Percentiles rank a stretch among this genome's conserved stretches.
Conservation (phyloP, 2,329 filamentous ascomycete genomes). For the Ophiostoma novo-ulmi region DNA sequence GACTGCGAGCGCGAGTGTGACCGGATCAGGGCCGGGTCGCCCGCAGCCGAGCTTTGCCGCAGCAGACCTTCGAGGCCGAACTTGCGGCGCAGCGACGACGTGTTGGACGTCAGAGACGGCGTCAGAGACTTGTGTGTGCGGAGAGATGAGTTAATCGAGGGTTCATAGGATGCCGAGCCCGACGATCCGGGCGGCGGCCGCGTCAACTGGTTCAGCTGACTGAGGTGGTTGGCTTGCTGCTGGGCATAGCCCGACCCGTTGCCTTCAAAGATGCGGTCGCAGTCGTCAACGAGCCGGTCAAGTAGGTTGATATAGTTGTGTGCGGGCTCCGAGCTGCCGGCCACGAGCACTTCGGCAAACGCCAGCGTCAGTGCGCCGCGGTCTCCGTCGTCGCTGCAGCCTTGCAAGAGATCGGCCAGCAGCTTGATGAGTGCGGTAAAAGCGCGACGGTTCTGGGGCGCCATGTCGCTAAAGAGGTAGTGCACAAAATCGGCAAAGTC, state of each 20-base stretch:
- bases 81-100: conserved; percentile 76
- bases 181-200: not conserved
- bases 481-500: conserved; percentile 69
- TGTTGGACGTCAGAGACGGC: conserved; percentile 77
- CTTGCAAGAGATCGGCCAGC: conserved; percentile 79
- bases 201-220: not conserved
- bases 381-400: conserved; percentile 86
- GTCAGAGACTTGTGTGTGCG: conserved; percentile 49
- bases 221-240: not conserved
- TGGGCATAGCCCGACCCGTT: conserved; percentile 44
- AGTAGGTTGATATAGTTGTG: conserved; percentile 82
- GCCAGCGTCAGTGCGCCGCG: conserved; percentile 80
- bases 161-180: conserved; percentile 42
- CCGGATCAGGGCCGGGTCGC: conserved; percentile 8
- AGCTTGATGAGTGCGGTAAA: conserved; percentile 80
- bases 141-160: conserved; percentile 45
- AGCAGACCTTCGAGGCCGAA: conserved; percentile 74
- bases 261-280: conserved; percentile 80
- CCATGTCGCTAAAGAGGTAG: conserved; percentile 60
- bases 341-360: conserved; percentile 80
- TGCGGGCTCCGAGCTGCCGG: conserved; percentile 57
- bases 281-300: conserved; percentile 84
- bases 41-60: conserved; percentile 58
- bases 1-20: not conserved
- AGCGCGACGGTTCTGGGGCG: conserved; percentile 66